Conservation (phyloP, 345 rosid genomes). For the Moringa oleifera region DNA sequence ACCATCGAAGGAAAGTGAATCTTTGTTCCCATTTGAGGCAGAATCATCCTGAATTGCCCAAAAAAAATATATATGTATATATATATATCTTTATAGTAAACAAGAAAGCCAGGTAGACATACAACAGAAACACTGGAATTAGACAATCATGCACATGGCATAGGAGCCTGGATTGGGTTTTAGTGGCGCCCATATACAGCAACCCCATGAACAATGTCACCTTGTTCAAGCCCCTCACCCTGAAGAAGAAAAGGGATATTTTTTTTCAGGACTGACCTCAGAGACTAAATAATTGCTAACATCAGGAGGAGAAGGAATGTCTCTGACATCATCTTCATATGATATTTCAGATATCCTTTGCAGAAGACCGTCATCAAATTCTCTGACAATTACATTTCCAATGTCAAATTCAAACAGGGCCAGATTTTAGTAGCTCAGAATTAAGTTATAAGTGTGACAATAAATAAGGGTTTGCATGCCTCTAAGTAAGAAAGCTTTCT, state of each 20-base stretch:
- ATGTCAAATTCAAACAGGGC: constrained; percentile 20
- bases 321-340: constrained; percentile 71
- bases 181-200: not conserved
- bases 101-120: not conserved
- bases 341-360: constrained; percentile 69
- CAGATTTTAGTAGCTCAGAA: constrained; percentile 16
- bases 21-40: constrained; percentile 58
- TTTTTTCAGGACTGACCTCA: constrained; percentile 58
- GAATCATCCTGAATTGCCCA: constrained; percentile 60
- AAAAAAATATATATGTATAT: not conserved
- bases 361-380: constrained; percentile 85
- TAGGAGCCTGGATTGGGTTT: not conserved
- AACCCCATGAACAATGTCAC: constrained; percentile 11
- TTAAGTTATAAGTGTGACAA: constrained; percentile 1
- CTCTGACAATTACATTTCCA: constrained; percentile 37
- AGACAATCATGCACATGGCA: too few relatives aligned
- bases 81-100: too few relatives aligned
- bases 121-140: not conserved
- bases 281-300: constrained; percentile 87
- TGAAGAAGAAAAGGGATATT: constrained; percentile 3
- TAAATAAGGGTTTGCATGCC: not conserved
- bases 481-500: not conserved
- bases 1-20: constrained; percentile 70
- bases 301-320: constrained; percentile 85
- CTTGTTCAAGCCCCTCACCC: not conserved